Conservation (phyloP, 495 filamentous ascomycete species). For the Podospora conica region DNA sequence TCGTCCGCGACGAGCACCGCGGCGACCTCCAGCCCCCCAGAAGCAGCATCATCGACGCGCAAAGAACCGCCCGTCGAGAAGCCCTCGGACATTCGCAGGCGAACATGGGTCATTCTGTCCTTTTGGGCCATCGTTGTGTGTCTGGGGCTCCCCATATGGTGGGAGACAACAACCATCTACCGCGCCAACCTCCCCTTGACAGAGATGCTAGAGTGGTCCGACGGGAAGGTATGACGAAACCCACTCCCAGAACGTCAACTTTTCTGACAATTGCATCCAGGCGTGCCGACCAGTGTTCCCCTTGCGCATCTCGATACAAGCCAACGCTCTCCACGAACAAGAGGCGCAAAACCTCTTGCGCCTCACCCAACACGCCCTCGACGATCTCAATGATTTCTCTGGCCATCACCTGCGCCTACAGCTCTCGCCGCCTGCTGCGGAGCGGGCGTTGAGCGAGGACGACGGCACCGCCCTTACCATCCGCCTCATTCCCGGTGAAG, state of each 20-base stretch:
- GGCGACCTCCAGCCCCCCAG: background rate
- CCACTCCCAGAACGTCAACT: background rate
- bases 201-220: slow-evolving; percentile 88
- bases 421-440: slow-evolving; percentile 40
- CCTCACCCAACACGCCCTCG: slow-evolving; percentile 81
- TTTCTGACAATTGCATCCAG: slow-evolving; percentile 37
- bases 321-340: slow-evolving; percentile 55
- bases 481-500: slow-evolving; percentile 58
- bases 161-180: slow-evolving; percentile 92
- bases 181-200: slow-evolving; percentile 76
- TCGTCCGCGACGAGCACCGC: background rate
- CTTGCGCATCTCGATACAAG: slow-evolving; percentile 71
- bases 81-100: slow-evolving; percentile 56
- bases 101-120: slow-evolving; percentile 70
- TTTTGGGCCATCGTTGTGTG: slow-evolving; percentile 87
- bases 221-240: slow-evolving; percentile 64
- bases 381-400: slow-evolving; percentile 89
- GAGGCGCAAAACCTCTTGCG: slow-evolving; percentile 75
- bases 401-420: slow-evolving; percentile 79
- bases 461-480: slow-evolving; percentile 60
- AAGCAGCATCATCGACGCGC: slow-evolving; percentile 11
- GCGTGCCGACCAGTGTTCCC: slow-evolving; percentile 85
- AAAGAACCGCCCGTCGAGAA: slow-evolving; percentile 70
- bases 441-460: slow-evolving; percentile 24
- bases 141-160: slow-evolving; percentile 91